Percentiles rank a stretch among this genome's conserved stretches.
Conservation (phyloP, 2,329 filamentous ascomycete genomes). For the Cytospora paraplurivora region DNA sequence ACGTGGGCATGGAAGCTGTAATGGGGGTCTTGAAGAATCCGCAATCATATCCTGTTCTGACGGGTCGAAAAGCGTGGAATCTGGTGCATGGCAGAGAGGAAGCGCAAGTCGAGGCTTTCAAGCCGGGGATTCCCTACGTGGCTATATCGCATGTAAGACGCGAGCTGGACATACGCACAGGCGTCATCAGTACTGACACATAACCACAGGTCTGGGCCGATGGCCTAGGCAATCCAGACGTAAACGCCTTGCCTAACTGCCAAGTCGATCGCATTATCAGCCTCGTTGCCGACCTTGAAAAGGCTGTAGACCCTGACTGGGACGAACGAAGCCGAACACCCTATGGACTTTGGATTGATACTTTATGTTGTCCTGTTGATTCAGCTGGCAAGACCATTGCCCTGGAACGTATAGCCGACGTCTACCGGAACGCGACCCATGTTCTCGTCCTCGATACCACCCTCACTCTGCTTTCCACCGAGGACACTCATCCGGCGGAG, state of each 20-base stretch:
- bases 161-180: too few relatives aligned
- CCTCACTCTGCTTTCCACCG: conserved; percentile 32
- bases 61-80: neutral
- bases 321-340: neutral
- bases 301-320: neutral
- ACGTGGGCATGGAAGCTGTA: conserved; percentile 27
- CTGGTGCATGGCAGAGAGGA: neutral
- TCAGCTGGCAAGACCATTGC: conserved; percentile 34
- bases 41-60: conserved; percentile 31
- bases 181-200: neutral
- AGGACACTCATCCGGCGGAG: conserved; percentile 32
- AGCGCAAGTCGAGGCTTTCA: conserved; percentile 32
- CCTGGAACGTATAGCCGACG: conserved; percentile 38
- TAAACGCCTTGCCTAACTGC: conserved; percentile 38
- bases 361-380: conserved; percentile 39
- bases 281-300: conserved; percentile 28
- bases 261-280: conserved; percentile 35
- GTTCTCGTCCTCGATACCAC: conserved; percentile 41
- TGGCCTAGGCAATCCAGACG: conserved; percentile 38
- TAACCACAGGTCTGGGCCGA: conserved; percentile 39
- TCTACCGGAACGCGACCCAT: conserved; percentile 38
- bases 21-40: conserved; percentile 27
- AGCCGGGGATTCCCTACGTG: conserved; percentile 35
- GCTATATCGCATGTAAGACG: conserved; percentile 39
- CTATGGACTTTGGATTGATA: conserved; percentile 40